Conservation (phyloP, 345 rosid genomes). For the Brassica incana region DNA sequence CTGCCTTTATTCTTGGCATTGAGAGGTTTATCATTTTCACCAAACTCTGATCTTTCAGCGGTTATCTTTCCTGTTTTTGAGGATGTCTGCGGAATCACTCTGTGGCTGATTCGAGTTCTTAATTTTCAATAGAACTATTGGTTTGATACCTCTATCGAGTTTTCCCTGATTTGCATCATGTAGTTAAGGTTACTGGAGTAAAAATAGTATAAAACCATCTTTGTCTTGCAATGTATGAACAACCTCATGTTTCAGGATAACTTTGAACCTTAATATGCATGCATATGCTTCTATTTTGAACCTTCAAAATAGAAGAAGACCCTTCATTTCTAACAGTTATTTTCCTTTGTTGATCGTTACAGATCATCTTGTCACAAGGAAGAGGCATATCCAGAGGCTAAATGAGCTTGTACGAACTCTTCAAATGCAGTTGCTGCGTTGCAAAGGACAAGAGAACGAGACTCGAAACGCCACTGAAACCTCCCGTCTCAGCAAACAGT, state of each 20-base stretch:
- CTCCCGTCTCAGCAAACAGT: slow-evolving; percentile 42
- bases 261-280: neutral
- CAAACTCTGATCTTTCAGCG: neutral
- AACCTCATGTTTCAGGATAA: neutral
- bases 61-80: neutral
- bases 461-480: slow-evolving; percentile 44
- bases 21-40: neutral
- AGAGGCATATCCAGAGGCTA: slow-evolving; percentile 75
- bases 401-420: slow-evolving; percentile 71
- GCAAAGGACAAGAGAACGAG: slow-evolving; percentile 47
- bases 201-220: neutral
- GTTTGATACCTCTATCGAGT: neutral
- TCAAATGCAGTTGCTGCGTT: slow-evolving; percentile 54
- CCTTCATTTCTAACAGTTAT: neutral
- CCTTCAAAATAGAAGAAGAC: neutral
- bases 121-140: neutral
- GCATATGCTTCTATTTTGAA: neutral
- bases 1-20: neutral
- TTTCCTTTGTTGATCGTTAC: slow-evolving; percentile 21
- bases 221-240: slow-evolving; percentile 4
- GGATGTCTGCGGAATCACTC: neutral
- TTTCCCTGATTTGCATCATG: neutral
- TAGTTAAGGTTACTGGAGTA: neutral
- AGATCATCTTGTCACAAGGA: slow-evolving; percentile 88
- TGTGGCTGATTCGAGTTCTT: neutral